phyloP scores from a whole-genome alignment of 2,329 filamentous ascomycete genomes.

The Ceratocystis cubensis region DNA sequence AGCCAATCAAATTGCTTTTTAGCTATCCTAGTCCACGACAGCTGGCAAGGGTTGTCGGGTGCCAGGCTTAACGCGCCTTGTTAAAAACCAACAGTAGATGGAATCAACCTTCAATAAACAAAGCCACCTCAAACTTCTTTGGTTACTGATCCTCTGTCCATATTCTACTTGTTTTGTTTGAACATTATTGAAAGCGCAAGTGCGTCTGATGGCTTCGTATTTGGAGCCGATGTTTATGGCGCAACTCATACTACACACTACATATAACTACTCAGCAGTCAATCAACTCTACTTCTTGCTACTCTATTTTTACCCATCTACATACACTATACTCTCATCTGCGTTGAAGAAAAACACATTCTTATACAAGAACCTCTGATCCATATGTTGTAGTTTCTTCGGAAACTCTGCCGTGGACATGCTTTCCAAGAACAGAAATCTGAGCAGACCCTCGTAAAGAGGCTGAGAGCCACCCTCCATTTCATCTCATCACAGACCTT shows the following conservation, averaged over 20 bases:
- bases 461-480: slow-evolving; percentile 12
- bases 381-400: slow-evolving; percentile 10
- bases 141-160: not conserved
- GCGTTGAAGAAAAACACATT: slow-evolving; percentile 20
- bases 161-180: not conserved
- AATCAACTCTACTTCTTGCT: not conserved
- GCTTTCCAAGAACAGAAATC: slow-evolving; percentile 38
- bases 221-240: not conserved
- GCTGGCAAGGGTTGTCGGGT: not conserved
- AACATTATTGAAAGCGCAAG: not conserved
- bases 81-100: not conserved
- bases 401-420: slow-evolving; percentile 11
- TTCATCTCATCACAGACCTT: slow-evolving; percentile 19
- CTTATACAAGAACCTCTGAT: slow-evolving; percentile 19
- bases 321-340: not conserved
- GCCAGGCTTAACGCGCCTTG: not conserved
- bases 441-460: slow-evolving; percentile 29
- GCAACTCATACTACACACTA: not conserved
- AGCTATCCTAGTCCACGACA: not conserved
- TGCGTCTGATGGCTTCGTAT: not conserved
- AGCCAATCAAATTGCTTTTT: not conserved
- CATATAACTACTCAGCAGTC: no score
- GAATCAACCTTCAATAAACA: not conserved
- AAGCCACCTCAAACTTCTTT: not conserved
- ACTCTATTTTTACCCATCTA: not conserved